phyloP scores from a whole-genome alignment of 2,329 filamentous ascomycete genomes.

The Tolypocladium endophyticum region DNA sequence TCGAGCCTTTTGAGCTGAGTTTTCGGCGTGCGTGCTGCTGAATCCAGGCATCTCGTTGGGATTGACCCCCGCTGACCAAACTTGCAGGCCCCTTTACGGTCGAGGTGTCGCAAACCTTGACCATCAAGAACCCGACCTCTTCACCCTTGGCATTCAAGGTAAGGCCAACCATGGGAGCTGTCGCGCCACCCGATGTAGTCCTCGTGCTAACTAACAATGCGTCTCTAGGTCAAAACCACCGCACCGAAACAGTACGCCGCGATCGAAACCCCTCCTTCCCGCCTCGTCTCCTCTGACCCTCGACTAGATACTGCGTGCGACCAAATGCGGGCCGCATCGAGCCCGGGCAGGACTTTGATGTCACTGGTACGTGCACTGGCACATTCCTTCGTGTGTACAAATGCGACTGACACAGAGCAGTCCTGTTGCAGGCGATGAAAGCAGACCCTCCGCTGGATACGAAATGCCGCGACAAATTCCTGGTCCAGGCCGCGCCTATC shows the following conservation, averaged over 20 bases:
- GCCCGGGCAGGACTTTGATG: slow-evolving; percentile 79
- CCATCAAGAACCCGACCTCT: slow-evolving; percentile 53
- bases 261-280: slow-evolving; percentile 8
- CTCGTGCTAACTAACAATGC: slow-evolving; percentile 9
- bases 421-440: slow-evolving; percentile 97
- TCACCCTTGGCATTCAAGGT: slow-evolving; percentile 62
- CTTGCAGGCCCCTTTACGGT: slow-evolving; percentile 52
- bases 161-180: slow-evolving; percentile 12
- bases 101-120: slow-evolving; percentile 55
- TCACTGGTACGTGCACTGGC: slow-evolving; percentile 57
- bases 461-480: slow-evolving; percentile 94
- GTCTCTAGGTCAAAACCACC: slow-evolving; percentile 84
- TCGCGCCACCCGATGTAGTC: slow-evolving; percentile 2
- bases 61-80: slow-evolving; percentile 3
- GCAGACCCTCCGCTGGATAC: slow-evolving; percentile 76
- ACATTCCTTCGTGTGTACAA: background rate
- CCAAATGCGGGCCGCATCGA: slow-evolving; percentile 96
- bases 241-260: slow-evolving; percentile 86
- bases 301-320: slow-evolving; percentile 81
- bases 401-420: slow-evolving; percentile 32
- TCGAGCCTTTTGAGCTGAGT: slow-evolving; percentile 82
- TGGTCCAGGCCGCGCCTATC: slow-evolving; percentile 85
- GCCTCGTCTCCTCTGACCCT: slow-evolving; percentile 9
- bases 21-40: slow-evolving; percentile 66
- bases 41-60: background rate